These are phyloP conservation scores for Beauveria sp. DNA, from an alignment of 2,329 filamentous ascomycete genomes.

Conservation along the genomic window DNA sequence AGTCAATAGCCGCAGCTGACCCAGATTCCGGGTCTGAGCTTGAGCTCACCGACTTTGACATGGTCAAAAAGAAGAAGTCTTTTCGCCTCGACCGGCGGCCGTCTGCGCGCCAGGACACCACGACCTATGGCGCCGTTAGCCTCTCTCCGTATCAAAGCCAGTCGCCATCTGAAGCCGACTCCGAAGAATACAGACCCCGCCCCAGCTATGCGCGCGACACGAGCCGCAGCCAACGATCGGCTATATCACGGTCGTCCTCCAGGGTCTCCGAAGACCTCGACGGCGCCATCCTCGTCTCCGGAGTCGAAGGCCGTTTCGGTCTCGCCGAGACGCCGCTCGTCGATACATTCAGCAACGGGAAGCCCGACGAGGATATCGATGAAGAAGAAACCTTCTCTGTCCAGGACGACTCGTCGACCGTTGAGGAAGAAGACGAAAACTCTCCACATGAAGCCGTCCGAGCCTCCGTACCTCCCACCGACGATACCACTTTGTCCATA, in stretches of 20 bases:
- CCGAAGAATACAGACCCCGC: slow-evolving; percentile 23
- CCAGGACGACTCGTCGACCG: slow-evolving; percentile 28
- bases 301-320: slow-evolving; percentile 46
- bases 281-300: slow-evolving; percentile 42
- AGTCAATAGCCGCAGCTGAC: slow-evolving; percentile 6
- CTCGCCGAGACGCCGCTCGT: slow-evolving; percentile 41
- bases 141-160: slow-evolving; percentile 27
- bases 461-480: slow-evolving; percentile 68
- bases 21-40: slow-evolving; percentile 9
- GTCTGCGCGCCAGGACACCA: slow-evolving; percentile 20
- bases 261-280: slow-evolving; percentile 42
- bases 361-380: slow-evolving; percentile 33
- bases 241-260: slow-evolving; percentile 25
- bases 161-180: slow-evolving; percentile 29
- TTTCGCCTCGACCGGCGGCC: slow-evolving; percentile 24
- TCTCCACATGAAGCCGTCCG: slow-evolving; percentile 73
- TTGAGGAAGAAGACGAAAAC: slow-evolving; percentile 51
- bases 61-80: slow-evolving; percentile 30
- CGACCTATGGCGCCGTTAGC: slow-evolving; percentile 32
- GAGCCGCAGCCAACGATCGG: slow-evolving; percentile 26
- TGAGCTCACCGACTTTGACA: slow-evolving; percentile 15
- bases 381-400: slow-evolving; percentile 24
- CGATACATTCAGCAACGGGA: slow-evolving; percentile 36
- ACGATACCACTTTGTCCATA: slow-evolving; percentile 71
- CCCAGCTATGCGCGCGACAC: slow-evolving; percentile 28